Base-by-base conservation (phyloP, 2,329 filamentous ascomycete genomes). In the Cytospora leucostoma region DNA sequence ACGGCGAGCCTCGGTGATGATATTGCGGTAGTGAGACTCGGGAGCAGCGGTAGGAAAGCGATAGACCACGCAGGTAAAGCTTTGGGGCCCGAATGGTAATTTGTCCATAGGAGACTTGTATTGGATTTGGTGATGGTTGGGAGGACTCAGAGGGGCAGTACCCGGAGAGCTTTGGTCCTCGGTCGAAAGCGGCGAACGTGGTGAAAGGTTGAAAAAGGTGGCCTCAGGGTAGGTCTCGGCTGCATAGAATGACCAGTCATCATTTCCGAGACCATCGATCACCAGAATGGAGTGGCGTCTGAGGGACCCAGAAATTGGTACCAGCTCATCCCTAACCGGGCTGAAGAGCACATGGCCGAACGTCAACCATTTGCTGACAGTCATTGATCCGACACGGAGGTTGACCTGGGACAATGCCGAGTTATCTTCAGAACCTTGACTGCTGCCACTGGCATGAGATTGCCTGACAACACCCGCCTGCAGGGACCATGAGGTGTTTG, bases 241-340 rank as follows among this genome's bases (percentile, higher is more conserved):
- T 21, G 90, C 90, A 69, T 93, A 94, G 73, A 92, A 93, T 0
- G 91, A 93, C 91, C 91, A 95, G 71, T 95, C 91, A 68, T 90
- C 87, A 71, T 93, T 93, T n/a, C 91, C 91, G 35, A 95, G 86
- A 6, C 91, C 91, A 75, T 95, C 91, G 62, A 95, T 83, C 19
- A 95, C 88, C 4, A 95, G 81, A 33, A 95, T 86, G 0, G 85
- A 87, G 62, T 79, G 88, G 61, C 77, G 84, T 77, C 82, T 89
- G 76, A 71, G 76, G 15, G 74, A 77, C 59, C 75, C 78, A 17
- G 75, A 80, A 0, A 82, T 77, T 19, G 84, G 78, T 47, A 84
- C 76, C 27, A 93, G 81, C 68, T 92, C 88, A 53, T 91, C 88
- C 33, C 91, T 85, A 6, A 90, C 86, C 12, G 92, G 91, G 68